Base-by-base conservation (phyloP, 2,329 filamentous ascomycete species). In the Diaporthe vaccinii region DNA sequence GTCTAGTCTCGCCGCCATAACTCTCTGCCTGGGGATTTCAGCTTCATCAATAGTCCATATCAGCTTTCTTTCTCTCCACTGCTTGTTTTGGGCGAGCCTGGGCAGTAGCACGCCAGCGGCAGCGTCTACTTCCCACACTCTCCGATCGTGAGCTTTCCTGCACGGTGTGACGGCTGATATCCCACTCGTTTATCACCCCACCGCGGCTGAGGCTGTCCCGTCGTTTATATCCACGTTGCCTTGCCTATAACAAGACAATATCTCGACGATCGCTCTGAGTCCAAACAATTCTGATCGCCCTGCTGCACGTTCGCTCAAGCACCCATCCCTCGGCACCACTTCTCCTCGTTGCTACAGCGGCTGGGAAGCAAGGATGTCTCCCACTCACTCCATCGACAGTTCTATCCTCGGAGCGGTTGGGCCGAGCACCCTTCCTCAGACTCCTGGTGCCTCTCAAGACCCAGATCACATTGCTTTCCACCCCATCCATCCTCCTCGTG, bases 1-100 rank as follows among this genome's bases (percentile, higher is more conserved):
- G 31, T 65, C 58, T 65, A 20, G 31, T 65, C 58, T 55, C 65
- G 62, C 44, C 31, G 44, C 65, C 22, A 68, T 25, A 68, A 22
- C 17, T 68, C 46, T 68, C 65, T 68, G 31, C 34, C 34, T 34
- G 34, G 22, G 25, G 8, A 25, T 44, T 39, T 73, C 70, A 65
- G 70, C 58, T 73, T 65, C 58, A 55, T 65, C 58, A 44, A 65
- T 53, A 73, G 58, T 65, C 39, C 58, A 65, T 28, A 44, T 65
- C 58, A 65, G 58, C 58, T 31, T 55, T 34, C n/a, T 39, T 20
- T n/a, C 58, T 28, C 70, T 65, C 44, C 3, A 55, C 46, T 25
- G 58, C 15, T 62, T 55, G 46, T 55, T 68, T n/a, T 22, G 65
- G 28, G 25, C n/a, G 46, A 28, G 46, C 41, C 14, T 41, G 65